Base-by-base conservation (phyloP, 2,329 filamentous ascomycete species). In the Trichoderma cornu-damae region DNA sequence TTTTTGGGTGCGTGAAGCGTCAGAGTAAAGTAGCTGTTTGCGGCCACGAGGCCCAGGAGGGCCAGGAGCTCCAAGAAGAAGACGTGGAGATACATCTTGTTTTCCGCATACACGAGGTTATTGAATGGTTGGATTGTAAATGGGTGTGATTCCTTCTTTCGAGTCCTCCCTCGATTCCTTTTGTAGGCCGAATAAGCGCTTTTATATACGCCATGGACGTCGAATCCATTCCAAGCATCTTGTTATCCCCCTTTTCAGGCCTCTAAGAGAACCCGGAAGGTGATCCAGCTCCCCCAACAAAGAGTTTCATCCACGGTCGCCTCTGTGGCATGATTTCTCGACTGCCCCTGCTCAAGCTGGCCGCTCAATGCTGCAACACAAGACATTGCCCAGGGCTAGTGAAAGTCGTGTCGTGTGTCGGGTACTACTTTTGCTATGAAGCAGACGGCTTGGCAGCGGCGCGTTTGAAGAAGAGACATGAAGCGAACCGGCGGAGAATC, bases 1-100 rank as follows among this genome's bases (percentile, higher is more conserved):
- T 59, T 6, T 0, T 56, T 28, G 0, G 69, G 68, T 0, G 63
- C 58, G 51, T 66, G 67, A 12, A 66, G 62, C 0, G 61, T 62
- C 30, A 70, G 59, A 7, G 65, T 63, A 54, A 66, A 69, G 59
- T 65, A 70, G 18, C 56, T 59, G 7, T 59, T 46, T 7, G 52
- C 50, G 0, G 38, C 49, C 5, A 16, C 48, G 3, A 58, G 16
- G 22, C 47, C 14, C 1, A 61, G 11, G n/a, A 61, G n/a, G 20
- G 16, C 16, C 8, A 58, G 11, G 9, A 58, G 7, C 5, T 20
- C 18, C 2, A 34, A 12, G 7, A 52, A n/a, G 24, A 42, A 6
- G 16, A 42, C 3, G 16, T 3, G 16, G 11, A 30, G 9, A 14
- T 30, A 12, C 48, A 51, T 52, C 4, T 52, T 32, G 22, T 40